phyloP scores from a whole-genome alignment of 768 basidiomycete species.

The Clitopilus passeckerianus region DNA sequence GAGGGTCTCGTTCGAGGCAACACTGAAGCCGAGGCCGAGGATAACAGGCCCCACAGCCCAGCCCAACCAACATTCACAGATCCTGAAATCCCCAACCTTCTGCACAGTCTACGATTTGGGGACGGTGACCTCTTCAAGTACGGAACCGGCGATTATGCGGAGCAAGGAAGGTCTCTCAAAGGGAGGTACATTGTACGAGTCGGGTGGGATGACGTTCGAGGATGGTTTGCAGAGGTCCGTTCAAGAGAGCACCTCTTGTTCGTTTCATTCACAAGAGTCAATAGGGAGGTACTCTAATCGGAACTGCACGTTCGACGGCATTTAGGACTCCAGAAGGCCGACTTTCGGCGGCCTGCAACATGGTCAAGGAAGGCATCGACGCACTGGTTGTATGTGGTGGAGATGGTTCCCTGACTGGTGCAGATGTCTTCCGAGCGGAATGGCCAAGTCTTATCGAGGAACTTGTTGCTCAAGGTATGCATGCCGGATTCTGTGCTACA shows the following conservation, averaged over 20 bases:
- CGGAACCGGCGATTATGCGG: conserved; percentile 71
- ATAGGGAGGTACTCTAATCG: conserved; percentile 94
- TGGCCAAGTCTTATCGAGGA: conserved; percentile 84
- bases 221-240: conserved; percentile 86
- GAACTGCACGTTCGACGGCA: conserved; percentile 80
- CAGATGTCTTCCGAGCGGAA: conserved; percentile 89
- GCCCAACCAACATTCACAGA: conserved; percentile 4
- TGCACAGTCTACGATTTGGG: conserved; percentile 79
- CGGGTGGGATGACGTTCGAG: conserved; percentile 97
- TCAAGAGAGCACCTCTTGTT: neutral
- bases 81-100: conserved; percentile 24
- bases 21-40: conserved; percentile 24
- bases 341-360: conserved; percentile 80
- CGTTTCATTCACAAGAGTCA: neutral
- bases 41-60: conserved; percentile 9
- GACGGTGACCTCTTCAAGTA: conserved; percentile 74
- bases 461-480: conserved; percentile 57
- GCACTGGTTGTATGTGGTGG: conserved; percentile 97
- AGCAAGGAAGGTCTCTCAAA: conserved; percentile 66
- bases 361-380: conserved; percentile 96
- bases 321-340: conserved; percentile 91
- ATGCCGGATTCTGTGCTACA: neutral
- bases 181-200: conserved; percentile 92
- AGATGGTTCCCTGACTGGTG: conserved; percentile 95
- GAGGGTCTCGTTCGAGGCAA: conserved; percentile 98